A percentile compares a stretch with the other conserved stretches of the same genome.
Conservation (phyloP, 208 protist genomes). For the Trypanosoma congolense region DNA sequence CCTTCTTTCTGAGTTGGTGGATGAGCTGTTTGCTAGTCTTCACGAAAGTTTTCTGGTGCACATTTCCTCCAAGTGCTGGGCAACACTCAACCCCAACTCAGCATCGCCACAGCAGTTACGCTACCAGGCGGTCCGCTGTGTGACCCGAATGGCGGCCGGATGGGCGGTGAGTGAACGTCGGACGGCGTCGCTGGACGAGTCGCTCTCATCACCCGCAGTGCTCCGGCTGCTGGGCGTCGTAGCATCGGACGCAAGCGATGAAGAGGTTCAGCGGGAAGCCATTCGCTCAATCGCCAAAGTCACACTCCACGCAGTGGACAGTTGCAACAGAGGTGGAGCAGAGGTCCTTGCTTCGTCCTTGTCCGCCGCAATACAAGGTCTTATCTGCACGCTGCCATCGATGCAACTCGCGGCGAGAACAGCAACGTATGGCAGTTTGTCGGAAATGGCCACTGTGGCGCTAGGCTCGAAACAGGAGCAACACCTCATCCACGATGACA, state of each 20-base stretch:
- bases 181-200: neutral
- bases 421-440: constrained; percentile 9
- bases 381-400: constrained; percentile 8
- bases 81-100: neutral
- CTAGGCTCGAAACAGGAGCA: neutral
- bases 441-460: constrained; percentile 8
- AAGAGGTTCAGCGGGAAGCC: constrained; percentile 35
- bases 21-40: constrained; percentile 26
- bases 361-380: constrained; percentile 4
- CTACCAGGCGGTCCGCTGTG: constrained; percentile 20
- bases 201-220: constrained; percentile 3
- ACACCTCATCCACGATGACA: constrained; percentile 3
- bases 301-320: neutral
- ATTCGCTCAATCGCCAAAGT: constrained; percentile 20
- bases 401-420: constrained; percentile 13
- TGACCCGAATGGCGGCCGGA: constrained; percentile 8
- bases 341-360: constrained; percentile 1
- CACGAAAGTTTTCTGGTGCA: constrained; percentile 5
- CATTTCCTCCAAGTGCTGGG: constrained; percentile 9
- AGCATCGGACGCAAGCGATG: constrained; percentile 24
- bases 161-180: constrained; percentile 2
- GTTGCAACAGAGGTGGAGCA: neutral
- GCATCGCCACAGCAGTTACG: constrained; percentile 24
- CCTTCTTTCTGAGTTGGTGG: constrained; percentile 29
- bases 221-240: constrained; percentile 21